Conservation (phyloP, 352 stramenopile genomes). For the Lagenidium sp. region DNA sequence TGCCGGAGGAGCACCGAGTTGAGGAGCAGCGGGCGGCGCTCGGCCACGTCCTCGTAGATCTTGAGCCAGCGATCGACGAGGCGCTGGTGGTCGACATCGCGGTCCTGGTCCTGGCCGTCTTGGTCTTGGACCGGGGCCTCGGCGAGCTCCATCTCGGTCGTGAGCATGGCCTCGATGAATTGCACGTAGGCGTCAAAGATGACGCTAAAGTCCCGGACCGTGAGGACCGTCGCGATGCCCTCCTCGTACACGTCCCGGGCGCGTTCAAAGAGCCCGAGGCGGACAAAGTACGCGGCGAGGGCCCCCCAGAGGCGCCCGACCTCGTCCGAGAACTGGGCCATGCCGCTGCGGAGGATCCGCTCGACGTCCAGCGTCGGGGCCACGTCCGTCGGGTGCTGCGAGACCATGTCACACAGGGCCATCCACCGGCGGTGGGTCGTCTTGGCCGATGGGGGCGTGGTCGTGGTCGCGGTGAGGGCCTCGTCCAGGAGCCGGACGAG, state of each 20-base stretch:
- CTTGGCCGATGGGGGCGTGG: constrained; percentile 29
- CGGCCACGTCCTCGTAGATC: constrained; percentile 91
- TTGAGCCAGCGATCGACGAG: constrained; percentile 76
- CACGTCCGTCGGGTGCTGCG: constrained; percentile 90
- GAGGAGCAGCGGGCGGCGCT: constrained; percentile 91
- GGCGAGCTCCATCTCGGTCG: constrained; percentile 91
- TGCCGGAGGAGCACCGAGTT: constrained; percentile 96
- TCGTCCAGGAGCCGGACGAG: constrained; percentile 19
- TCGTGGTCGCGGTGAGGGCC: constrained; percentile 16
- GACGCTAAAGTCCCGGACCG: constrained; percentile 96
- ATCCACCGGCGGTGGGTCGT: constrained; percentile 96
- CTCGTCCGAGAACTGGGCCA: constrained; percentile 93
- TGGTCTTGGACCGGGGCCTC: constrained; percentile 27
- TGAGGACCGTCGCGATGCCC: constrained; percentile 61
- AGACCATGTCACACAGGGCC: constrained; percentile 94
- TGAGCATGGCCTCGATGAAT: constrained; percentile 97
- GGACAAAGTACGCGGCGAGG: constrained; percentile 97
- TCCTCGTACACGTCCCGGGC: constrained; percentile 96
- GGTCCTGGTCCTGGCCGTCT: not conserved
- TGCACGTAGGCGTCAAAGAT: constrained; percentile 98
- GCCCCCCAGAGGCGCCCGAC: constrained; percentile 96
- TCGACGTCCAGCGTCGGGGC: constrained; percentile 90
- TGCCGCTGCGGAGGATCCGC: constrained; percentile 90
- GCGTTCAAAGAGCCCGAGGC: constrained; percentile 94
- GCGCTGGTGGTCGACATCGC: constrained; percentile 43